A percentile compares a stretch with the other conserved stretches of the same genome.
Evolutionary conservation across 306 rosid species (phyloP).

Genomic region (Cicer judaicum): DNA sequence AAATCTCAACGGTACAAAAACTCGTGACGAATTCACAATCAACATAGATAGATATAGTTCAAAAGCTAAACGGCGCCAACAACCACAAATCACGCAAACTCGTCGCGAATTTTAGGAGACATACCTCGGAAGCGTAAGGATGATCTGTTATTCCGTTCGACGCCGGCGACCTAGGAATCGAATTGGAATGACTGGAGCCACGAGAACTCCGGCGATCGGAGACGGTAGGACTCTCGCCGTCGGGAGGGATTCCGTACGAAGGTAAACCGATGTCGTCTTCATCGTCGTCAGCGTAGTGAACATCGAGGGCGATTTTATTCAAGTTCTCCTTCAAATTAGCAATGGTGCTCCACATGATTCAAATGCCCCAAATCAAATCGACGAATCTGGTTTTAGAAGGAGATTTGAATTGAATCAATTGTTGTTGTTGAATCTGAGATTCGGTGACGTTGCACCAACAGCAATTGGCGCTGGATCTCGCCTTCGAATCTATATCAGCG

Average conservation of each 20-base stretch:
- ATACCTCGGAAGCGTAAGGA: conserved; percentile 58
- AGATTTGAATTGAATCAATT: conserved; percentile 28
- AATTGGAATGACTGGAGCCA: conserved; percentile 59
- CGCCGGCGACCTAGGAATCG: conserved; percentile 56
- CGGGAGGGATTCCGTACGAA: conserved; percentile 45
- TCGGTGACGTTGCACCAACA: conserved; percentile 36
- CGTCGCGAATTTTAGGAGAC: background rate
- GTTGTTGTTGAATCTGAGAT: conserved; percentile 24
- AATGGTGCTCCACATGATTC: conserved; percentile 81
- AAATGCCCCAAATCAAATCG: conserved; percentile 1
- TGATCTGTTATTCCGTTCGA: conserved; percentile 60
- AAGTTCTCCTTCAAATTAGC: conserved; percentile 87
- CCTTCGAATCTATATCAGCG: conserved; percentile 37
- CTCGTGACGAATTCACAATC: conserved; percentile 17
- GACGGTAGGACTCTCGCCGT: conserved; percentile 47
- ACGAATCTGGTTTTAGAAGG: conserved; percentile 25
- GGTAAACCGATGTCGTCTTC: conserved; percentile 54
- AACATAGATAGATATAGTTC: conserved; percentile 19
- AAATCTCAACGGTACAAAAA: background rate
- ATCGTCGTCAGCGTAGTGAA: conserved; percentile 67
- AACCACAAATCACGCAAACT: background rate
- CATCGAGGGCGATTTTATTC: conserved; percentile 86
- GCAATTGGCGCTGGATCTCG: conserved; percentile 43
- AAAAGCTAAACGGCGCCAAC: background rate
- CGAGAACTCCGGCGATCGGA: conserved; percentile 81